Base-by-base conservation (phyloP, 768 basidiomycete genomes). In the Amanita jacksonii region DNA sequence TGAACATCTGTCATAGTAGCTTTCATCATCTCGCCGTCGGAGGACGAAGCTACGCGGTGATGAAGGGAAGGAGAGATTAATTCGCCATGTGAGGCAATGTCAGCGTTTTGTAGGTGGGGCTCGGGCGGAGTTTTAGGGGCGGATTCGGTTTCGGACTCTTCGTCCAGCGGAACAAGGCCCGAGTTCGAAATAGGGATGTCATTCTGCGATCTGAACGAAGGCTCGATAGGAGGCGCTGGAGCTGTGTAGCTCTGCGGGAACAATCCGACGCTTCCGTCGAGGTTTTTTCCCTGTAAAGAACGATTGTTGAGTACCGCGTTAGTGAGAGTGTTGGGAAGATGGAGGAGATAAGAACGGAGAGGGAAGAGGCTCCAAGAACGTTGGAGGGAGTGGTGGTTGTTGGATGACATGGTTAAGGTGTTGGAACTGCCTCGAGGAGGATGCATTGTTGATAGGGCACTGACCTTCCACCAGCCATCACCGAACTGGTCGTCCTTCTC, bases 401-500 rank as follows among this genome's bases (percentile, higher is more conserved):
- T 37, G 30, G 23, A 43, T 25, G 16, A 43, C 22, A 37, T 30
- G 27, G 31, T 20, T 43, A 15, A 43, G 33, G 16, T 12, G 43
- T 24, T 20, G 43, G 43, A 49, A 38, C 13, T 12, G 41, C 41
- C 41, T 42, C 53, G 44, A 30, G 40, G 32, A 56, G 6, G 27
- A 28, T 6, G 27, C 27, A 28, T 28, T 28, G 12, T 28, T n/a
- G n/a, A n/a, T n/a, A n/a, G n/a, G n/a, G 12, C 12, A 28, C 69
- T 47, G 50, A 70, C 72, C 58, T 72, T 67, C 90, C 90, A 98
- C 96, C 96, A 98, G 13, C 94, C 96, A 62, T 99, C 96, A 15
- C 77, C 77, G 58, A 87, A 98, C 46, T 77, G 63, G 51, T 98
- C 96, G 57, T 98, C 96, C 64, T 79, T 88, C 67, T 98, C 94